These are phyloP conservation scores for Aspergillus biplanus DNA, from an alignment of 495 filamentous ascomycete species.

Conservation along the genomic window DNA sequence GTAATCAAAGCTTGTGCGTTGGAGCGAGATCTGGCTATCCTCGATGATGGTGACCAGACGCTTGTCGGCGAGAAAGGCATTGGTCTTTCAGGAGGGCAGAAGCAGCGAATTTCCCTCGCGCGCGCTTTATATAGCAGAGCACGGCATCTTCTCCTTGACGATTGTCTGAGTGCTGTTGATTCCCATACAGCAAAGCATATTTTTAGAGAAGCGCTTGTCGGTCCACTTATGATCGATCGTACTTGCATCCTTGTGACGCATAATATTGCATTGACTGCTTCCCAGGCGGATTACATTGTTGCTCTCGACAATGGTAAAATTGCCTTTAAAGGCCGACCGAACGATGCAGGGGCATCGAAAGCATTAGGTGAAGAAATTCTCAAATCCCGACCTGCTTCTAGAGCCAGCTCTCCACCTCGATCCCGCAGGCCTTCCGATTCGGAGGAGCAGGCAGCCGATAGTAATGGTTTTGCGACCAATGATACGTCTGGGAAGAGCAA, in stretches of 20 bases:
- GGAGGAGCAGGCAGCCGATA: slow-evolving; percentile 30
- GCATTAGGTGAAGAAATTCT: slow-evolving; percentile 81
- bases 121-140: slow-evolving; percentile 93
- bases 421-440: slow-evolving; percentile 72
- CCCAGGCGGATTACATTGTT: slow-evolving; percentile 77
- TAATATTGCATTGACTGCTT: slow-evolving; percentile 83
- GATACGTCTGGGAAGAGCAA: slow-evolving; percentile 37
- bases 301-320: slow-evolving; percentile 87
- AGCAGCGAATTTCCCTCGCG: slow-evolving; percentile 95
- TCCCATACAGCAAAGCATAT: slow-evolving; percentile 99
- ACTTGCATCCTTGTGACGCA: slow-evolving; percentile 98
- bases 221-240: slow-evolving; percentile 82
- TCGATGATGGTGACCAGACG: slow-evolving; percentile 91
- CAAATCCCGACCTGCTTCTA: slow-evolving; percentile 72
- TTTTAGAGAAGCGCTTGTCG: slow-evolving; percentile 88
- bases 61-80: slow-evolving; percentile 98
- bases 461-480: slow-evolving; percentile 41
- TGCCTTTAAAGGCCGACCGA: slow-evolving; percentile 71
- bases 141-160: slow-evolving; percentile 87
- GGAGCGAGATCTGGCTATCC: slow-evolving; percentile 87
- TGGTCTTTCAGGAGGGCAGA: slow-evolving; percentile 94
- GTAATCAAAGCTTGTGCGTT: slow-evolving; percentile 93
- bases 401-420: slow-evolving; percentile 63
- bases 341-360: slow-evolving; percentile 79
- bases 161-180: slow-evolving; percentile 97